phyloP scores from a whole-genome alignment of 2,329 filamentous ascomycete species.

The Camillea tinctor region DNA sequence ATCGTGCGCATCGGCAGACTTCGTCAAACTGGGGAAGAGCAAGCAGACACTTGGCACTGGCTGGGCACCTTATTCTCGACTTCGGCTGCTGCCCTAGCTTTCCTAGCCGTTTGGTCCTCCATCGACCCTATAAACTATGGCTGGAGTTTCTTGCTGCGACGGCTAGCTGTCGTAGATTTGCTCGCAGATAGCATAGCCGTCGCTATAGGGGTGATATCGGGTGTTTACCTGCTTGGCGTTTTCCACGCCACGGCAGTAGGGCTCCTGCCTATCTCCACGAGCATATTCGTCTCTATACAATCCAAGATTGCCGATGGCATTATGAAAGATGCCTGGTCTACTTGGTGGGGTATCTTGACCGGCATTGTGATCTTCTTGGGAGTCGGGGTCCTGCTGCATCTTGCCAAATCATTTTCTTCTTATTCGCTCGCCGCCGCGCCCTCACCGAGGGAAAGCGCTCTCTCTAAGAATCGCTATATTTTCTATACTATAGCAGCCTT shows the following conservation, averaged over 20 bases:
- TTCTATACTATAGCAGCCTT: constrained; percentile 18
- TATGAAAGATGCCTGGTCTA: constrained; percentile 24
- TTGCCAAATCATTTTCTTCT: constrained; percentile 7
- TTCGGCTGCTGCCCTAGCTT: constrained; percentile 22
- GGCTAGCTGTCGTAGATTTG: constrained; percentile 30
- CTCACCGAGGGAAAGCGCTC: constrained; percentile 9
- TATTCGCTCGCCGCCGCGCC: constrained; percentile 5
- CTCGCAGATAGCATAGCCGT: constrained; percentile 29
- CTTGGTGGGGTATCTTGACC: constrained; percentile 18
- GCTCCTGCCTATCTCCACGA: constrained; percentile 23
- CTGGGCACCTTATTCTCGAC: constrained; percentile 23
- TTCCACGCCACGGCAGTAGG: constrained; percentile 30
- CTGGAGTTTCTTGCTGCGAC: constrained; percentile 32
- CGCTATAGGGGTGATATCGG: constrained; percentile 24
- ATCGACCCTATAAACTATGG: constrained; percentile 27
- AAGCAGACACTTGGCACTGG: constrained; percentile 20
- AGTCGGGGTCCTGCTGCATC: constrained; percentile 23
- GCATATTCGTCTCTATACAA: constrained; percentile 27
- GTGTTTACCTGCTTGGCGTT: constrained; percentile 26
- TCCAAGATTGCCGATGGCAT: constrained; percentile 22
- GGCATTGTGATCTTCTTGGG: constrained; percentile 25
- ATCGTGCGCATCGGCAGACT: constrained; percentile 28
- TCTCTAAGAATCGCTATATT: constrained; percentile 19
- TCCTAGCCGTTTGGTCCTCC: constrained; percentile 30
- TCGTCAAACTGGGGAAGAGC: constrained; percentile 27